These are phyloP conservation scores for Candida ficus DNA, from an alignment of 805 yeast species.

Conservation along the genomic window DNA sequence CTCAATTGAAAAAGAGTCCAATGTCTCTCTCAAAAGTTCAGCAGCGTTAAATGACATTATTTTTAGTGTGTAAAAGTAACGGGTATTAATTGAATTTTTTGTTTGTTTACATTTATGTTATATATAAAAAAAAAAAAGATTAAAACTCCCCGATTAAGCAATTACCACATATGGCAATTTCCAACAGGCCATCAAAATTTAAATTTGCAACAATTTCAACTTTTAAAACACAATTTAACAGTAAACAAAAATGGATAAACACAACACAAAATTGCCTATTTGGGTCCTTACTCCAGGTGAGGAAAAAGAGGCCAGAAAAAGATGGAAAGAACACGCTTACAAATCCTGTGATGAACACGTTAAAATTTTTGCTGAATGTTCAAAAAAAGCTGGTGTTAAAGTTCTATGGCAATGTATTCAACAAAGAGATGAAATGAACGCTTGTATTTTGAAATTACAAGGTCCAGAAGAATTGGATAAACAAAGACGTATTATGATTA, in stretches of 20 bases:
- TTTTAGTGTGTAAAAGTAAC: too few species aligned
- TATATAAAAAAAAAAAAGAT: not conserved
- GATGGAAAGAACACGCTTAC: constrained; percentile 66
- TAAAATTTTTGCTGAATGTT: constrained; percentile 62
- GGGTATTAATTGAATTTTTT: too few species aligned
- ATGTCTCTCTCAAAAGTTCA: constrained; percentile 34
- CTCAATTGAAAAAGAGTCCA: constrained; percentile 46
- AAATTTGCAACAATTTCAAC: too few species aligned
- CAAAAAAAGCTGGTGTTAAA: constrained; percentile 55
- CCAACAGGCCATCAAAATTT: not conserved
- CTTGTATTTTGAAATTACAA: constrained; percentile 60
- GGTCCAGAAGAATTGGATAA: constrained; percentile 59
- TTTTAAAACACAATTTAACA: too few species aligned
- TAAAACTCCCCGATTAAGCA: not conserved
- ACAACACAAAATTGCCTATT: constrained; percentile 45
- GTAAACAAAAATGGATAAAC: constrained; percentile 18
- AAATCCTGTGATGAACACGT: constrained; percentile 64
- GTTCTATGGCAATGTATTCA: constrained; percentile 62
- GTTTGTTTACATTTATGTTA: not conserved
- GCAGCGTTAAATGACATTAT: constrained; percentile 9
- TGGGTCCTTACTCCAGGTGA: constrained; percentile 78
- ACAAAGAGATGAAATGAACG: constrained; percentile 53
- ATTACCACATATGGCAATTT: not conserved
- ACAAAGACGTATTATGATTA: constrained; percentile 60
- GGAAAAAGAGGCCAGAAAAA: constrained; percentile 64